These are phyloP conservation scores for Xylaria sp. DNA, from an alignment of 2,329 filamentous ascomycete species.

Conservation along the genomic window DNA sequence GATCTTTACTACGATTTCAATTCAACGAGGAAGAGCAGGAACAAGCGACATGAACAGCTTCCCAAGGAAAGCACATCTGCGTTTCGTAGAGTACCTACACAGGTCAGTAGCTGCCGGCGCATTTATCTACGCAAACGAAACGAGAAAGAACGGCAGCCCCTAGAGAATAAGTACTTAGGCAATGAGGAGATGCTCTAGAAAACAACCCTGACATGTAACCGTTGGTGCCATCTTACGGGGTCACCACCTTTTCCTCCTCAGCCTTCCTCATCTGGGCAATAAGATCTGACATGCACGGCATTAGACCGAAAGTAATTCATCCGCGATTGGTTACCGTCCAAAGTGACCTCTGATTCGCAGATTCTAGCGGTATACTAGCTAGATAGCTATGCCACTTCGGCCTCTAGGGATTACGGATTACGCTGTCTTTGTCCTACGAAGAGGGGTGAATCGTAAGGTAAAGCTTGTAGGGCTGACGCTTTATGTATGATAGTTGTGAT, in stretches of 20 bases:
- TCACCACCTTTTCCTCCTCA: neutral
- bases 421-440: neutral
- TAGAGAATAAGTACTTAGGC: neutral
- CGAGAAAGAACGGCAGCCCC: neutral
- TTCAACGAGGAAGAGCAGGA: neutral
- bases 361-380: neutral
- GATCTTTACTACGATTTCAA: neutral
- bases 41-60: neutral
- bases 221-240: neutral
- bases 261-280: slow-evolving; percentile 3
- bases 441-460: neutral
- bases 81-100: neutral
- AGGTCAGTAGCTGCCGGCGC: neutral
- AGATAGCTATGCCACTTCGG: neutral
- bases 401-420: neutral
- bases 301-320: neutral
- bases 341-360: neutral
- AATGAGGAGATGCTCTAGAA: neutral
- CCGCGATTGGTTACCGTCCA: neutral
- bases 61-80: slow-evolving; percentile 11
- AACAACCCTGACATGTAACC: neutral
- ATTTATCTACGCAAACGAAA: neutral
- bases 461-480: slow-evolving; percentile 11
- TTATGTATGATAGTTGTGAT: neutral
- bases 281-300: slow-evolving; percentile 9